These are phyloP conservation scores for Plenodomus lindquistii DNA, from an alignment of 2,329 filamentous ascomycete species.

Conservation along the genomic window DNA sequence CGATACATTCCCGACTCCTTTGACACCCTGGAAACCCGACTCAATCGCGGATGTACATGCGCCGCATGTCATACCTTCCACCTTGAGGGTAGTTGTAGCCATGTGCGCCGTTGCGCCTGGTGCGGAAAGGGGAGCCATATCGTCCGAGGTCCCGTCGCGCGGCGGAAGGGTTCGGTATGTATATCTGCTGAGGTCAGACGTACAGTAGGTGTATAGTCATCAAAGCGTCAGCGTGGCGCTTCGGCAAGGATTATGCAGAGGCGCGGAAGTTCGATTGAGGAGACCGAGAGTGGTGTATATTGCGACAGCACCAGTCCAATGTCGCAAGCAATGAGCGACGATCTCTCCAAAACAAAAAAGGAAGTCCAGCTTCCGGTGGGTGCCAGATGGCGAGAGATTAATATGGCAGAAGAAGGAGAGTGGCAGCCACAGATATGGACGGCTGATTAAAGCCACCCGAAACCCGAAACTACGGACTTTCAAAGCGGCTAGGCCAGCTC, in stretches of 20 bases:
- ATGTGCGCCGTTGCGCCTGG: conserved; percentile 57
- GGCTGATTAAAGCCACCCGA: conserved; percentile 17
- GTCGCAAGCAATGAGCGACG: conserved; percentile 7
- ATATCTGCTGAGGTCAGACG: conserved; percentile 6
- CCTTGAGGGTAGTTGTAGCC: conserved; percentile 87
- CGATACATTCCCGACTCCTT: conserved; percentile 82
- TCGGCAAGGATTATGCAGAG: conserved; percentile 15
- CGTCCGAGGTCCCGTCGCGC: conserved; percentile 8
- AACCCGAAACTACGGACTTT: conserved; percentile 14
- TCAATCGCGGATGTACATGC: conserved; percentile 96
- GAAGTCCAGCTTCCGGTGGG: conserved; percentile 38
- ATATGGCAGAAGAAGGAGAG: conserved; percentile 18
- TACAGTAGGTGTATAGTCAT: conserved; percentile 5
- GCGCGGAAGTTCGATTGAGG: conserved; percentile 10
- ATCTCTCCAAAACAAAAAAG: conserved; percentile 13
- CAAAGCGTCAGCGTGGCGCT: conserved; percentile 19
- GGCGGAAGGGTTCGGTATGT: conserved; percentile 1
- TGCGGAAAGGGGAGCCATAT: conserved; percentile 31
- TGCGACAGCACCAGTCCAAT: conserved; percentile 13
- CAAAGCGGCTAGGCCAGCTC: conserved; percentile 14
- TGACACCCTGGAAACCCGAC: conserved; percentile 79
- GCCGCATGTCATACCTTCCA: conserved; percentile 87
- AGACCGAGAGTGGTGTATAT: conserved; percentile 9
- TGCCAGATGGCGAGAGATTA: conserved; percentile 30
- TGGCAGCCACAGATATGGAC: conserved; percentile 17